Conservation (phyloP, 1,284 basidiomycete genomes). For the Chalciporus sp. region DNA sequence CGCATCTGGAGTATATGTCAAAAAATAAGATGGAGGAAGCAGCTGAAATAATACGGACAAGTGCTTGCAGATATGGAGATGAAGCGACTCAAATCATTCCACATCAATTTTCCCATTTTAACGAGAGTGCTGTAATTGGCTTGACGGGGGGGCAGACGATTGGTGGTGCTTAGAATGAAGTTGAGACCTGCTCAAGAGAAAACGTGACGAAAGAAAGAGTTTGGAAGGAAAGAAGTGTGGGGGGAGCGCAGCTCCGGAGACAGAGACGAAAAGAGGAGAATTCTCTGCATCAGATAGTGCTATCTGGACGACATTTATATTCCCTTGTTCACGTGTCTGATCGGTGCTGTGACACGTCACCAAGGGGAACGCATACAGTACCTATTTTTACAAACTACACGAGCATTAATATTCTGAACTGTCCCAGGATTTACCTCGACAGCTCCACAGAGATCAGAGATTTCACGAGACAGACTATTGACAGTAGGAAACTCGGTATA, state of each 20-base stretch:
- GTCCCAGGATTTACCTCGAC: too few species aligned
- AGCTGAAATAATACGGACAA: slow-evolving; percentile 56
- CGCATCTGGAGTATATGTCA: slow-evolving; percentile 52
- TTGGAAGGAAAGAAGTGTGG: neutral
- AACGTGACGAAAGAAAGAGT: neutral
- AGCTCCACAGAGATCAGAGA: too few species aligned
- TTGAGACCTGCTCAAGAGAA: slow-evolving; percentile 15
- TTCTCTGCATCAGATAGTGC: neutral
- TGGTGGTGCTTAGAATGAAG: neutral
- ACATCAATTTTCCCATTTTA: slow-evolving; percentile 80
- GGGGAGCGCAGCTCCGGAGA: neutral
- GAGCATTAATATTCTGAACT: too few species aligned
- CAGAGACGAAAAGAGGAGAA: neutral
- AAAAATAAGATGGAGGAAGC: slow-evolving; percentile 5
- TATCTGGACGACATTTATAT: slow-evolving; percentile 1
- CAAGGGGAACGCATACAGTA: too few species aligned
- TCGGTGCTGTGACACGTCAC: neutral
- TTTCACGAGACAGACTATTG: too few species aligned
- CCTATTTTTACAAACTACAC: too few species aligned
- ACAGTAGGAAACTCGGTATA: too few species aligned
- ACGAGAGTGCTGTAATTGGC: slow-evolving; percentile 19
- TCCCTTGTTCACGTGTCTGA: neutral
- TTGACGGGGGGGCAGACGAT: neutral
- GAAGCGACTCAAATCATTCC: slow-evolving; percentile 78
- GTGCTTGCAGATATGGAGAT: slow-evolving; percentile 71